Evolutionary conservation across 805 yeast species (phyloP).

Genomic region (Candida hungchunana): DNA sequence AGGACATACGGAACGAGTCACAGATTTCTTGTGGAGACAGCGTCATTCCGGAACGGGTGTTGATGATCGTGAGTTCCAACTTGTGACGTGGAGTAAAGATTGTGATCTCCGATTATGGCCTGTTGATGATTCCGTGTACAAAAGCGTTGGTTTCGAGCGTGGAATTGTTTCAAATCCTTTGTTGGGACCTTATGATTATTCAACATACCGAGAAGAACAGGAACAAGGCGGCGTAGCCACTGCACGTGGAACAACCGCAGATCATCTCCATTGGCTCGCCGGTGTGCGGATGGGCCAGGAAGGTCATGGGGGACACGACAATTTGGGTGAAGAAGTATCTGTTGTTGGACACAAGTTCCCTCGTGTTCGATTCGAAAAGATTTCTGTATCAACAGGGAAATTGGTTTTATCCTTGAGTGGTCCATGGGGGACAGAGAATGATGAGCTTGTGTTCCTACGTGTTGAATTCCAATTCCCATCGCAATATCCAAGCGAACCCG

Average conservation of each 20-base stretch:
- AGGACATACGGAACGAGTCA: conserved; percentile 82
- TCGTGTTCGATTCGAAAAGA: conserved; percentile 77
- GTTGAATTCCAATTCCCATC: conserved; percentile 67
- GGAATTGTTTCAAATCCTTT: conserved; percentile 29
- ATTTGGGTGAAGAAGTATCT: conserved; percentile 89
- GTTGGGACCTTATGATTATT: conserved; percentile 37
- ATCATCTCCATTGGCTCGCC: conserved; percentile 87
- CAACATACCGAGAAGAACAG: conserved; percentile 53
- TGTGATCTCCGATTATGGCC: conserved; percentile 85
- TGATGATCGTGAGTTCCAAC: conserved; percentile 79
- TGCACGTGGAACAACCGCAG: conserved; percentile 36
- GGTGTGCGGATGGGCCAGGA: conserved; percentile 80
- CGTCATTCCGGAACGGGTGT: conserved; percentile 43
- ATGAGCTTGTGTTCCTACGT: conserved; percentile 56
- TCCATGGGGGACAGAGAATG: conserved; percentile 52
- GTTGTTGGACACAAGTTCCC: conserved; percentile 86
- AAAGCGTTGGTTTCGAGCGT: conserved; percentile 39
- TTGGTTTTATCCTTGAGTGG: conserved; percentile 77
- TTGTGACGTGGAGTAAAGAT: conserved; percentile 94
- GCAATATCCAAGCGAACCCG: conserved; percentile 62
- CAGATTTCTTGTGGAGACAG: conserved; percentile 85
- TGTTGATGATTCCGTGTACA: conserved; percentile 43
- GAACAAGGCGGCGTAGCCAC: conserved; percentile 34
- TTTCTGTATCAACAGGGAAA: conserved; percentile 82
- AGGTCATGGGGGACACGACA: no score